Conservation (phyloP, 208 protist species). For the Wallacemonas sp. region DNA sequence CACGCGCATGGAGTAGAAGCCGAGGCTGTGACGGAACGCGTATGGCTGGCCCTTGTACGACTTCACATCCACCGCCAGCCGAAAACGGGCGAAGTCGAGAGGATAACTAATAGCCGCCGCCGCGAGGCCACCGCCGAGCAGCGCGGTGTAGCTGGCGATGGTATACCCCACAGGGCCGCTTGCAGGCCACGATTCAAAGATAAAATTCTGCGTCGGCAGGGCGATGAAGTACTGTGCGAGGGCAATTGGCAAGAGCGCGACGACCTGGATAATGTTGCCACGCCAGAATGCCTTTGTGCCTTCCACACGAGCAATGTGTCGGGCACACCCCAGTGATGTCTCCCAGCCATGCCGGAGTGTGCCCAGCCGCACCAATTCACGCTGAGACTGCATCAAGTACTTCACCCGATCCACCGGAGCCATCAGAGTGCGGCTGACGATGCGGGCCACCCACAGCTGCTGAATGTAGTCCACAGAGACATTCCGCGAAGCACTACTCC, state of each 20-base stretch:
- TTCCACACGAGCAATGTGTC: conserved; percentile 55
- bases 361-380: conserved; percentile 62
- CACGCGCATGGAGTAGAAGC: conserved; percentile 71
- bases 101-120: conserved; percentile 70
- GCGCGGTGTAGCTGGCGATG: conserved; percentile 44
- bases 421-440: conserved; percentile 49
- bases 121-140: conserved; percentile 45
- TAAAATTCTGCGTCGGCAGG: conserved; percentile 49
- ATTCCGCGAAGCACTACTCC: conserved; percentile 11
- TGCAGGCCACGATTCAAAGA: conserved; percentile 45
- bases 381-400: conserved; percentile 79
- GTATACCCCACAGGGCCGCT: conserved; percentile 44
- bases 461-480: conserved; percentile 66
- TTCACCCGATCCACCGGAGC: conserved; percentile 86
- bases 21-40: conserved; percentile 65
- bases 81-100: conserved; percentile 78
- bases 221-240: conserved; percentile 74
- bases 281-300: conserved; percentile 72
- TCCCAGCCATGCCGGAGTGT: conserved; percentile 45
- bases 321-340: conserved; percentile 52
- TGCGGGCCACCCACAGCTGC: conserved; percentile 46
- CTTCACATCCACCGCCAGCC: conserved; percentile 78
- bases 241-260: conserved; percentile 61
- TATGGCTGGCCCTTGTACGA: conserved; percentile 48
- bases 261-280: conserved; percentile 80